Evolutionary conservation across 2,329 filamentous ascomycete genomes (phyloP).

Genomic region (Cercospora brassicicola): DNA sequence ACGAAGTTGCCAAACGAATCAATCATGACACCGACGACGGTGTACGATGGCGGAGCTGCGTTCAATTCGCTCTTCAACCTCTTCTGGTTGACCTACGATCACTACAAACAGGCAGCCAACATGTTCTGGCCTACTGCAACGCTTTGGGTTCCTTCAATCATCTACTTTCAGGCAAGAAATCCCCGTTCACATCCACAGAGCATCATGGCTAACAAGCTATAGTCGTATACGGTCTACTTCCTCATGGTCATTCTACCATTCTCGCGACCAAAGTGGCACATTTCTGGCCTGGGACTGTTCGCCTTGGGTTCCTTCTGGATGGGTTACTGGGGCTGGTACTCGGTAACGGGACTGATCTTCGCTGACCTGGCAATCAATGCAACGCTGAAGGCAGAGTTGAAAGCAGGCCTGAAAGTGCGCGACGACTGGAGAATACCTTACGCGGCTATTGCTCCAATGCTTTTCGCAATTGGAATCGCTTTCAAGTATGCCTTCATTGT

Average conservation of each 20-base stretch:
- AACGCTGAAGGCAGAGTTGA: slow-evolving; percentile 24
- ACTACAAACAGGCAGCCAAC: slow-evolving; percentile 44
- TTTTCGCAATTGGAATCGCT: slow-evolving; percentile 25
- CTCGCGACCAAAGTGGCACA: slow-evolving; percentile 45
- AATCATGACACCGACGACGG: slow-evolving; percentile 35
- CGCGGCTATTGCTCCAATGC: slow-evolving; percentile 19
- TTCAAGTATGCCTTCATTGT: slow-evolving; percentile 34
- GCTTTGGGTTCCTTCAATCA: slow-evolving; percentile 48
- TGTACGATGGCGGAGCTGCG: slow-evolving; percentile 45
- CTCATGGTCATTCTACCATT: slow-evolving; percentile 51
- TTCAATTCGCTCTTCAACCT: slow-evolving; percentile 51
- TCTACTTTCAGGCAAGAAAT: slow-evolving; percentile 43
- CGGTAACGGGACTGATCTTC: slow-evolving; percentile 32
- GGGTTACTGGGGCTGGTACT: slow-evolving; percentile 37
- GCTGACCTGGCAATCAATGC: slow-evolving; percentile 30
- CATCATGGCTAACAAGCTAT: not conserved
- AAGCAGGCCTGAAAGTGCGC: slow-evolving; percentile 26
- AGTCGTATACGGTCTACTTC: slow-evolving; percentile 51
- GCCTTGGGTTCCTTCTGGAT: slow-evolving; percentile 37
- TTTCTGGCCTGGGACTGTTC: slow-evolving; percentile 37
- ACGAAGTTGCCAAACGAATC: slow-evolving; percentile 41
- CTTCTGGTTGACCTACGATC: slow-evolving; percentile 48
- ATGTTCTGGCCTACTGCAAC: slow-evolving; percentile 48
- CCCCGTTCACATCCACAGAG: not conserved
- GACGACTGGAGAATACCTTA: slow-evolving; percentile 28